Evolutionary conservation across 2,329 filamentous ascomycete genomes (phyloP), one percentile per base, ranked within the genome.

Genomic region (Fusarium camptoceras): DNA sequence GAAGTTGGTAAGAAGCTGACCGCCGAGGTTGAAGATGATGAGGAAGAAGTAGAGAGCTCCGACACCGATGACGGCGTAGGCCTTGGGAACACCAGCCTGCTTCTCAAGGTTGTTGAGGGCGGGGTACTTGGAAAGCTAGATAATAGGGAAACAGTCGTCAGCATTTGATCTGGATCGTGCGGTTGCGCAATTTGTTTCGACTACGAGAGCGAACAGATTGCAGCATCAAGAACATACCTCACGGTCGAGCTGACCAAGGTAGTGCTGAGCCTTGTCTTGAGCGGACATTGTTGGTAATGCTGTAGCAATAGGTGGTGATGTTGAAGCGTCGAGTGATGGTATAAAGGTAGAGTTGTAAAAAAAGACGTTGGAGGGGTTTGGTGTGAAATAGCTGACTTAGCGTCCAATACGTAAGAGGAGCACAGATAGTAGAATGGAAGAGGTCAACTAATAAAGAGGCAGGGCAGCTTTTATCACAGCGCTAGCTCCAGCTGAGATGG

Each of bases 11-110:
- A 97, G 86, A 78, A 96, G 91, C 83, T 94, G 92, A 76, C 93
- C 93, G 71, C 91, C 93, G 72, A 96, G 92, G 88, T 97, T 97
- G 87, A 97, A 94, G 84, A 96, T 90, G 83, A 96, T 93, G 75
- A 96, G 89, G 85, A 95, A 94, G 84, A 96, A 94, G 87, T 97
- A 97, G 73, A 94, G 88, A 54, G 90, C 90, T 65, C 82, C 91
- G 62, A 93, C 78, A 76, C 93, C 93, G 75, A 95, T 90, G 78
- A 92, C 87, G 72, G 89, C 91, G 81, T 97, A 96, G 77, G 92
- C 91, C 87, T 97, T 97, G 79, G 93, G 93, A 53, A 96, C 87
- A 62, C 88, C 90, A 71, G 91, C 92, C 82, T 92, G 90, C 87
- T 91, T 92, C 88, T 97, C 93, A 77, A 96, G 87, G 84, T 95